Evolutionary conservation across 345 rosid genomes (phyloP).

Genomic region (Punica granatum): DNA sequence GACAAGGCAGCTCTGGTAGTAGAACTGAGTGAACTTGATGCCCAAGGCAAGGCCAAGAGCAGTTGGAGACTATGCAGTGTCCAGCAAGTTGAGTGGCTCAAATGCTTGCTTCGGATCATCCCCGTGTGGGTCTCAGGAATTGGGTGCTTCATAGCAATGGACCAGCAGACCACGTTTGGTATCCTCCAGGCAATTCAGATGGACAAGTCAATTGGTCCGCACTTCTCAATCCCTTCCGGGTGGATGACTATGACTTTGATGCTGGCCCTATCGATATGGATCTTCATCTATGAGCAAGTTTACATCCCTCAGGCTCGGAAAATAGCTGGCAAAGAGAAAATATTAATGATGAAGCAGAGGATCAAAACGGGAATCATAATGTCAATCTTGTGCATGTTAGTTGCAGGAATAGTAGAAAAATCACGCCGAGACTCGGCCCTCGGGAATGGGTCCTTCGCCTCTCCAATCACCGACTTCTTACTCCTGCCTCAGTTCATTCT

Average conservation of each 20-base stretch:
- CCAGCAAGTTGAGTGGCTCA: slow-evolving; percentile 56
- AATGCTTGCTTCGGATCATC: slow-evolving; percentile 33
- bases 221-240: slow-evolving; percentile 48
- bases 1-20: slow-evolving; percentile 48
- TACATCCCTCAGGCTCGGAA: slow-evolving; percentile 25
- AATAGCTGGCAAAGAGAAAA: slow-evolving; percentile 18
- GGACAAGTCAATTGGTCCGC: slow-evolving; percentile 26
- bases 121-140: slow-evolving; percentile 66
- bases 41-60: slow-evolving; percentile 28
- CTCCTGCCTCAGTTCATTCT: slow-evolving; percentile 59
- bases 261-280: slow-evolving; percentile 60
- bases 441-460: slow-evolving; percentile 25
- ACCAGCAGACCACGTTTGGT: slow-evolving; percentile 59
- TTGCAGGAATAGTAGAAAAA: slow-evolving; percentile 43
- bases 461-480: slow-evolving; percentile 30
- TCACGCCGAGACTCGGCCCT: slow-evolving; percentile 35
- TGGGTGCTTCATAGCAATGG: slow-evolving; percentile 50
- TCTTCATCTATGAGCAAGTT: slow-evolving; percentile 45
- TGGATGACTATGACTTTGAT: slow-evolving; percentile 60
- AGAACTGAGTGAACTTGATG: slow-evolving; percentile 39
- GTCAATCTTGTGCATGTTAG: slow-evolving; percentile 45
- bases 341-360: slow-evolving; percentile 43
- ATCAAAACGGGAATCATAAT: slow-evolving; percentile 47
- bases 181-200: slow-evolving; percentile 51
- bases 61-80: slow-evolving; percentile 55